These are phyloP conservation scores for Aspergillus nidulans DNA, from an alignment of 495 filamentous ascomycete genomes.

Conservation along the genomic window DNA sequence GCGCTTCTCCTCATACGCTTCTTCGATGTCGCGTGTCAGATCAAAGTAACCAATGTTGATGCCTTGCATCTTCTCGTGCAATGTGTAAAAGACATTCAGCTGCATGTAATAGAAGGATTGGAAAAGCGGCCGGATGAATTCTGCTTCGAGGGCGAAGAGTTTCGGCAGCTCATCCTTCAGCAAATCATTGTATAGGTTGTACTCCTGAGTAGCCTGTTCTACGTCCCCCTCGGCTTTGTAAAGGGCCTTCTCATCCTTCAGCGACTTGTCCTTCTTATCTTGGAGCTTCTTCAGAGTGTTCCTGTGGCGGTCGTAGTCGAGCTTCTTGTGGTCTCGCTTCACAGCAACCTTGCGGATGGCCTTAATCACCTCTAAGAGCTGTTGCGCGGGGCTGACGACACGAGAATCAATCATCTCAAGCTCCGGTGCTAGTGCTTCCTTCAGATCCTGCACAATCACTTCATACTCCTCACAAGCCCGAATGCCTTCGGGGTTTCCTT, in stretches of 20 bases:
- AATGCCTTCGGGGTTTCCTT: constrained; percentile 94
- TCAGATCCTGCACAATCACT: constrained; percentile 81
- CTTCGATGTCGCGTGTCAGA: constrained; percentile 81
- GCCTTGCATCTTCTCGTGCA: constrained; percentile 95
- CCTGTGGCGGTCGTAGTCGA: constrained; percentile 89
- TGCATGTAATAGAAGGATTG: constrained; percentile 99
- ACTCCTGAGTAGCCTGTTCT: constrained; percentile 90
- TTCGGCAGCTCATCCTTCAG: constrained; percentile 94
- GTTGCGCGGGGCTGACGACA: constrained; percentile 89
- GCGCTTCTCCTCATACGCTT: constrained; percentile 81
- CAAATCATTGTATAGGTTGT: constrained; percentile 93
- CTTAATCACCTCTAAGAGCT: constrained; percentile 93
- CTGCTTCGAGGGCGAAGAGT: constrained; percentile 84
- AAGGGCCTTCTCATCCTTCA: constrained; percentile 96
- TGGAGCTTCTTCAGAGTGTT: constrained; percentile 85
- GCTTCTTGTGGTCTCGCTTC: constrained; percentile 95
- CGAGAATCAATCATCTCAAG: constrained; percentile 95
- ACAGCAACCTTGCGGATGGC: constrained; percentile 79
- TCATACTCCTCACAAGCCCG: constrained; percentile 96
- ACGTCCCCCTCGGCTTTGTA: constrained; percentile 94
- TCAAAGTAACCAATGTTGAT: constrained; percentile 98
- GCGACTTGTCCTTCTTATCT: constrained; percentile 92
- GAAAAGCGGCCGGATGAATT: constrained; percentile 97
- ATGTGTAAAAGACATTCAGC: constrained; percentile 97
- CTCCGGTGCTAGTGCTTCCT: constrained; percentile 83